phyloP scores from a whole-genome alignment of 2,329 filamentous ascomycete species.

The Penicillium sclerotiorum region DNA sequence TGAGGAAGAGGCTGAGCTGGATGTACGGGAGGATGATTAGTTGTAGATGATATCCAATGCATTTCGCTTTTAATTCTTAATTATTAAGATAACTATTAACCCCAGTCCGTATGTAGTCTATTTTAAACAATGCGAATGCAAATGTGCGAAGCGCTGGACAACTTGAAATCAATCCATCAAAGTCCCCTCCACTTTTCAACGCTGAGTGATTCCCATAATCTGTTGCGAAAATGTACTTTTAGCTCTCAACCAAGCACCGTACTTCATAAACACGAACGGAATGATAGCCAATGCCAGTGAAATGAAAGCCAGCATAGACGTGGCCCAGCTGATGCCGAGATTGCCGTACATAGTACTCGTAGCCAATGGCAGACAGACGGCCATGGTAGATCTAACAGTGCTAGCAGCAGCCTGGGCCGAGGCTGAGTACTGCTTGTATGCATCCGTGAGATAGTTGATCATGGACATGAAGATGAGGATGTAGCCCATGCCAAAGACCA shows the following conservation, averaged over 20 bases:
- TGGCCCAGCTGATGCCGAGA: slow-evolving; percentile 47
- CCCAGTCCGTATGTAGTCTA: too few relatives aligned
- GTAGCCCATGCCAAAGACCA: slow-evolving; percentile 44
- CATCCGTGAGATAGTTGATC: slow-evolving; percentile 52
- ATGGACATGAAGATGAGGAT: slow-evolving; percentile 50
- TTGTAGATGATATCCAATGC: background rate
- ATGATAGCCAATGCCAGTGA: slow-evolving; percentile 41
- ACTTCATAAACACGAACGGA: slow-evolving; percentile 41
- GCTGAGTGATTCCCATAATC: too few relatives aligned
- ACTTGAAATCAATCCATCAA: too few relatives aligned
- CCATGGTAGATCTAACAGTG: slow-evolving; percentile 47
- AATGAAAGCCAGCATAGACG: slow-evolving; percentile 47
- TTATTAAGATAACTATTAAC: too few relatives aligned
- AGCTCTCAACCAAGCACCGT: slow-evolving; percentile 41
- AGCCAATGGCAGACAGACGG: slow-evolving; percentile 49
- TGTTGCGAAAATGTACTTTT: slow-evolving; percentile 18
- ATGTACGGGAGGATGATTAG: slow-evolving; percentile 17
- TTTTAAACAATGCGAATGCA: too few relatives aligned
- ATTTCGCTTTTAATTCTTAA: background rate
- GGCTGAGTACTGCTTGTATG: slow-evolving; percentile 52
- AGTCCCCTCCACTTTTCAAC: too few relatives aligned
- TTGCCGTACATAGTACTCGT: slow-evolving; percentile 43
- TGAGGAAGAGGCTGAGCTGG: slow-evolving; percentile 39
- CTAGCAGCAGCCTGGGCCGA: slow-evolving; percentile 50
- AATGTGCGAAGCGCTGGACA: too few relatives aligned